Conservation (phyloP, 495 filamentous ascomycete species). For the Cercophora sp. region DNA sequence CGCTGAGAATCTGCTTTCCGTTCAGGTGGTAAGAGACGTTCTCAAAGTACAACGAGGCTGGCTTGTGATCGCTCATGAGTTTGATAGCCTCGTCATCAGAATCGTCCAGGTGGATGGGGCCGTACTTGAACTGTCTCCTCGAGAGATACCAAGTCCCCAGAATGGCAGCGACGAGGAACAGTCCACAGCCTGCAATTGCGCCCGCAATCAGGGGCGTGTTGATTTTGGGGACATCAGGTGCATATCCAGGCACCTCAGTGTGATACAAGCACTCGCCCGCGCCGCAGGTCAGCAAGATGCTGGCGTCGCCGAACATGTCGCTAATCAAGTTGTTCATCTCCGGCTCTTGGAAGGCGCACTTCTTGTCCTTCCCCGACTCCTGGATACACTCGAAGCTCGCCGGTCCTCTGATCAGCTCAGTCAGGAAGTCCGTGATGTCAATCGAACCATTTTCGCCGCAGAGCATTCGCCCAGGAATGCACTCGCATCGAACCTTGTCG, state of each 20-base stretch:
- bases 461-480: constrained; percentile 86
- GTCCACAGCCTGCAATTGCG: constrained; percentile 79
- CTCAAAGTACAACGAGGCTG: constrained; percentile 82
- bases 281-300: constrained; percentile 75
- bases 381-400: constrained; percentile 74
- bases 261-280: constrained; percentile 89
- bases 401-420: constrained; percentile 74
- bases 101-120: constrained; percentile 77
- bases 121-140: constrained; percentile 64
- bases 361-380: constrained; percentile 52
- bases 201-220: constrained; percentile 95
- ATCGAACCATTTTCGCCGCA: constrained; percentile 89
- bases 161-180: constrained; percentile 85
- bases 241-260: constrained; percentile 88
- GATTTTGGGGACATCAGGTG: constrained; percentile 85
- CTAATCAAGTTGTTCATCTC: constrained; percentile 86
- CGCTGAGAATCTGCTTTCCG: constrained; percentile 78
- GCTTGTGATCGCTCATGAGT: constrained; percentile 85
- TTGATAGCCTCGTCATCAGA: constrained; percentile 84
- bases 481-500: constrained; percentile 77
- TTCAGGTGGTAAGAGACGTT: constrained; percentile 84
- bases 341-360: constrained; percentile 82
- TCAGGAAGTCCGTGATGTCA: constrained; percentile 85
- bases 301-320: constrained; percentile 82
- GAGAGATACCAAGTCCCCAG: constrained; percentile 86